Evolutionary conservation across 148 eudicot species (phyloP).

Genomic region (Persicaria maculosa): DNA sequence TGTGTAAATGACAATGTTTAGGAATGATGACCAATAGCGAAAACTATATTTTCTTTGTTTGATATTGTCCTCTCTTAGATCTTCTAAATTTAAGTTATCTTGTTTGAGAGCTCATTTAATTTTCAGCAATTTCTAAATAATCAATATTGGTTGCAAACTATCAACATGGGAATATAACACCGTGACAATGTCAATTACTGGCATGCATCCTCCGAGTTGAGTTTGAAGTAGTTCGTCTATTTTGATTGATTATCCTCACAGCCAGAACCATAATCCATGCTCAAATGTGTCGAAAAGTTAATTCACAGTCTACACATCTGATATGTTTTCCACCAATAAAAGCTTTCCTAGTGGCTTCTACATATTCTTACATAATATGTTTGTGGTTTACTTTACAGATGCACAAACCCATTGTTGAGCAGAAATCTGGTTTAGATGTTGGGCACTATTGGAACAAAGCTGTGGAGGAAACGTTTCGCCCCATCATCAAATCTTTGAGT

Average conservation of each 20-base stretch:
- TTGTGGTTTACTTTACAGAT: conserved; percentile 8
- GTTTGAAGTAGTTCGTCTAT: background rate
- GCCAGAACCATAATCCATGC: background rate
- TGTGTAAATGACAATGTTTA: background rate
- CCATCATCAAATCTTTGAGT: conserved; percentile 11
- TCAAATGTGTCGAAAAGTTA: background rate
- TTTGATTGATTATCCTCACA: background rate
- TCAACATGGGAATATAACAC: background rate
- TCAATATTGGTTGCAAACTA: background rate
- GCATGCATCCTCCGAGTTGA: background rate
- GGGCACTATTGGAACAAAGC: conserved; percentile 15
- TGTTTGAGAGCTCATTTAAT: background rate
- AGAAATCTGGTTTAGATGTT: conserved; percentile 9
- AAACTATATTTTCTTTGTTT: background rate
- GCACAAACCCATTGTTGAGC: background rate
- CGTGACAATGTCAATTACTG: too few relatives aligned
- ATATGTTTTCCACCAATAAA: background rate
- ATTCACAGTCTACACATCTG: background rate
- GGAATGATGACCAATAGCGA: background rate
- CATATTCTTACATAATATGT: background rate
- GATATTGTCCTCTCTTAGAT: background rate
- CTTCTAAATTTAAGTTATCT: background rate
- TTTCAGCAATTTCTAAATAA: background rate
- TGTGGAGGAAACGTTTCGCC: conserved; percentile 11
- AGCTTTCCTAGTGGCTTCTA: background rate